Evolutionary conservation across 2,329 filamentous ascomycete species (phyloP).

Genomic region (Fusarium phyllophilum): DNA sequence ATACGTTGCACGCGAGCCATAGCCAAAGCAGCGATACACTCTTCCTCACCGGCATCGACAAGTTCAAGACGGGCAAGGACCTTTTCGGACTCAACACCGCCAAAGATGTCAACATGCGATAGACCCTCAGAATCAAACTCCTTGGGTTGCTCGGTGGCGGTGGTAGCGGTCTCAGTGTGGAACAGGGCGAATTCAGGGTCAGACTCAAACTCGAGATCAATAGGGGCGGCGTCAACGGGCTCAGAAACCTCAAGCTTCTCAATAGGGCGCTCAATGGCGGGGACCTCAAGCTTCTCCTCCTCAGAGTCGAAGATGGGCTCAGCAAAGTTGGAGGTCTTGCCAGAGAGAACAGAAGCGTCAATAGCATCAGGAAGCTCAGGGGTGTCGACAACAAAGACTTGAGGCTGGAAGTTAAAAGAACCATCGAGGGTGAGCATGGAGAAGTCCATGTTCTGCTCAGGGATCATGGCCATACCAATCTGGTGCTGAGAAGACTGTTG

Average conservation of each 20-base stretch:
- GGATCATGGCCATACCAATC: conserved; percentile 84
- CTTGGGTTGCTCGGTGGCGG: conserved; percentile 41
- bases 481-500: conserved; percentile 71
- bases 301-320: conserved; percentile 56
- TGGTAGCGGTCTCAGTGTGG: conserved; percentile 54
- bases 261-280: conserved; percentile 61
- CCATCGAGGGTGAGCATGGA: conserved; percentile 72
- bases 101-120: conserved; percentile 57
- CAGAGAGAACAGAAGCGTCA: conserved; percentile 71
- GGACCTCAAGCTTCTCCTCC: conserved; percentile 67
- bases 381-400: conserved; percentile 80
- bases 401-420: conserved; percentile 71
- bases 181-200: conserved; percentile 72
- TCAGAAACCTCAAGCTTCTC: conserved; percentile 49
- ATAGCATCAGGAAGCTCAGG: conserved; percentile 71
- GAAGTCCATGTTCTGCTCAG: conserved; percentile 81
- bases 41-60: conserved; percentile 66
- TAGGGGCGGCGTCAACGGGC: conserved; percentile 38
- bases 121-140: conserved; percentile 58
- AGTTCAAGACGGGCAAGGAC: conserved; percentile 70
- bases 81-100: conserved; percentile 72
- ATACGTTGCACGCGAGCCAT: conserved; percentile 63
- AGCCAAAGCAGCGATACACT: conserved; percentile 55
- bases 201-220: conserved; percentile 69
- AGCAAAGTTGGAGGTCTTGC: conserved; percentile 71